Evolutionary conservation across 352 stramenopile genomes (phyloP), one percentile per base, ranked within the genome.

Genomic region (Pilasporangium apinafurcum): DNA sequence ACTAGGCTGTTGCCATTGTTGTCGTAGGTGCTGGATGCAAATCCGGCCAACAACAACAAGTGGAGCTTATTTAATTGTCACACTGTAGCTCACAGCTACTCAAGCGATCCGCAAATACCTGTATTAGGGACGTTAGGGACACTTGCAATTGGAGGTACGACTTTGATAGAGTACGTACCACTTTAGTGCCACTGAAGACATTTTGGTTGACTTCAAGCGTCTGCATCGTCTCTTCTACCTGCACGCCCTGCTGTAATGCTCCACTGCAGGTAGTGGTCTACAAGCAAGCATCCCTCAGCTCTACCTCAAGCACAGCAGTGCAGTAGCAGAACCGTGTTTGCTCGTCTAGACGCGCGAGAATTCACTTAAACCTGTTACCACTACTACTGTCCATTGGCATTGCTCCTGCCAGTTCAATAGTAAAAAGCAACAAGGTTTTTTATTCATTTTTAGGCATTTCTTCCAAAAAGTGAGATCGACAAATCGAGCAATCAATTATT

Each of bases 211-310:
- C 44, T 39, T 52, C 21, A 7, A 70, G 60, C 32, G 47, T 53
- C 18, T 25, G 31, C 27, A 61, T 62, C 29, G 56, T 53, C 4
- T 52, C 38, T 22, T 52, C 48, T 17, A 70, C 61, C 32, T 70
- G 52, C 20, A 21, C 33, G 21, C 56, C 56, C 52, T 67, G 56
- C 30, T 31, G 37, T 39, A 67, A 55, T 29, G 52, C 56, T 21
- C 59, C 39, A 10, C 37, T 28, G 33, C 61, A 70, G 5, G 30
- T 39, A 20, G n/a, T 32, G 16, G 67, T 30, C 41, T 60, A 49
- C 7, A 33, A 41, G 17, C 44, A 46, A 20, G 61, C 44, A 17
- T 33, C 33, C 7, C 7, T 5, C 9, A 70, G 44, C 33, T 67
- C 53, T 1, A 58, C 45, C 1, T 61, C 34, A 7, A 70, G 42